Evolutionary conservation across 2,329 filamentous ascomycete species (phyloP).

Genomic region (Corniculantispora saksenae): DNA sequence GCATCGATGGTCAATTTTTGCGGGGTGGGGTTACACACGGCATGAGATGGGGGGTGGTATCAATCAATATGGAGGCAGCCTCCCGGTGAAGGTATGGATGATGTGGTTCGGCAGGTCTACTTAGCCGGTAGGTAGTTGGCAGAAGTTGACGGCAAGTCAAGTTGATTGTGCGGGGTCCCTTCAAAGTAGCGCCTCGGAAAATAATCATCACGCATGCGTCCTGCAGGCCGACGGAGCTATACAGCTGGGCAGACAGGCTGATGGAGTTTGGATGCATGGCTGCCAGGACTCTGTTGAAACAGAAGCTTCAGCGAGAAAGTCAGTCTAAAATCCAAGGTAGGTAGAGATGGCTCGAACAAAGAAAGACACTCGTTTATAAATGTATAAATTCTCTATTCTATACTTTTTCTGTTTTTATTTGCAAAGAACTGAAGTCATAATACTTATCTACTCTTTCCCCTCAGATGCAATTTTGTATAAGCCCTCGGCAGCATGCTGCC

Average conservation of each 20-base stretch:
- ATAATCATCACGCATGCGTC: constrained; percentile 13
- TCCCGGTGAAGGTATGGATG: background rate
- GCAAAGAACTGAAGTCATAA: no score
- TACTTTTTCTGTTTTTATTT: no score
- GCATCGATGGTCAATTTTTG: constrained; percentile 12
- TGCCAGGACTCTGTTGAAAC: background rate
- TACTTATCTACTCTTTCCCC: no score
- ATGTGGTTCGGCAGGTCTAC: background rate
- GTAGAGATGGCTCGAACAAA: no score
- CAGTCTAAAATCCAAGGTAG: no score
- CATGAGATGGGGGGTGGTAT: background rate
- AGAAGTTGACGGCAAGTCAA: no score
- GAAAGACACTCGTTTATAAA: no score
- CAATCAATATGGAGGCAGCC: background rate
- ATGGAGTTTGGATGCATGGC: background rate
- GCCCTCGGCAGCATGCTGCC: no score
- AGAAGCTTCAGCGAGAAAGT: background rate
- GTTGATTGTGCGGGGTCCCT: background rate
- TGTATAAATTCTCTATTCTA: no score
- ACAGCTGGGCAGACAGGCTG: background rate
- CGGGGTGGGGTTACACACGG: constrained; percentile 2
- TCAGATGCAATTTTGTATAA: no score
- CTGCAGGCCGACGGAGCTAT: background rate
- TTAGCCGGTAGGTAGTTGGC: background rate
- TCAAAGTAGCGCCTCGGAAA: constrained; percentile 1